Conservation (phyloP, 2,329 filamentous ascomycete species). For the Fusarium sublunatum region DNA sequence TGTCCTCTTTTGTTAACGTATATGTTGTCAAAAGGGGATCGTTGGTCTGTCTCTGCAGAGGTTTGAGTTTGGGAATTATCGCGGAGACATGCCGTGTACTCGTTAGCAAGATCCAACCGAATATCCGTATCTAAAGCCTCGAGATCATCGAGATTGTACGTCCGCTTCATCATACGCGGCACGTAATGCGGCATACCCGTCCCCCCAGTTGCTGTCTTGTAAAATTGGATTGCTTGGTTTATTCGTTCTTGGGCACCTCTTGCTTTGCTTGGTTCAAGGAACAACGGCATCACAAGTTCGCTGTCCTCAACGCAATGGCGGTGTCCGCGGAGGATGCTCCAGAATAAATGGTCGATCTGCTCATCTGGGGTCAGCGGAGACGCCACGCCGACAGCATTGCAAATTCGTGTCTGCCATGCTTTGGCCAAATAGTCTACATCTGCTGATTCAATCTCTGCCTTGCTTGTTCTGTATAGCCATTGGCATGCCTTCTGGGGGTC, state of each 20-base stretch:
- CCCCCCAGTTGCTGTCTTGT: slow-evolving; percentile 2
- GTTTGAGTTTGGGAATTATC: neutral
- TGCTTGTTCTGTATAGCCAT: slow-evolving; percentile 1
- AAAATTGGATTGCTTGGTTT: neutral
- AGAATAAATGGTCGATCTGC: slow-evolving; percentile 8
- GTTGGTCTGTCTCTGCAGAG: neutral
- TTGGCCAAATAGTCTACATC: slow-evolving; percentile 8
- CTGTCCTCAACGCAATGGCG: slow-evolving; percentile 4
- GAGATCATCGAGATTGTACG: slow-evolving; percentile 1
- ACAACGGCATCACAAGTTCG: neutral
- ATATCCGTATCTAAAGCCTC: neutral
- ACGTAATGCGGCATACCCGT: slow-evolving; percentile 10
- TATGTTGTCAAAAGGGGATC: slow-evolving; percentile 3
- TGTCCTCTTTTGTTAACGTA: slow-evolving; percentile 7
- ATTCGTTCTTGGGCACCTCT: neutral
- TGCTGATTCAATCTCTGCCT: neutral
- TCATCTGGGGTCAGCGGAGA: slow-evolving; percentile 4
- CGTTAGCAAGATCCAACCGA: neutral
- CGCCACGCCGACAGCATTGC: neutral
- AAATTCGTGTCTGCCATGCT: slow-evolving; percentile 2
- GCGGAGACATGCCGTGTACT: neutral
- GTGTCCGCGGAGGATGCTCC: slow-evolving; percentile 3
- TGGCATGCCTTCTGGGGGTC: neutral
- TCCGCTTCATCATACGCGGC: slow-evolving; percentile 6
- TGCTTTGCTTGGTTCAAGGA: neutral